Base-by-base conservation (phyloP, 2,329 filamentous ascomycete species). In the Penicillium sp. region DNA sequence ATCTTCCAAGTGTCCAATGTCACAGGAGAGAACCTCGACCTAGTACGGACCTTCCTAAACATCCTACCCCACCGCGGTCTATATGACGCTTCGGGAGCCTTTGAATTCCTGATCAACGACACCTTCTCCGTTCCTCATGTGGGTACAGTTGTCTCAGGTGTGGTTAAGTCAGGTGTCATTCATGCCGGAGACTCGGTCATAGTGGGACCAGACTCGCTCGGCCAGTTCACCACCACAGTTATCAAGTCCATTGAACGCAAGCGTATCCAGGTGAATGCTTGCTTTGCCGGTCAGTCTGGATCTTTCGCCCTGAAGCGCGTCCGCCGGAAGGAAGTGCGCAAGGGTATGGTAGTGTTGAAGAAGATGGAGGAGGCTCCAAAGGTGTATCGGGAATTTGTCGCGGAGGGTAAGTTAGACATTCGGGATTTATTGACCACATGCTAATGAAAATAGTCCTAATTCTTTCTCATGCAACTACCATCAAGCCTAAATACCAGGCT, bases 1-100 rank as follows among this genome's bases (percentile, higher is more conserved):
- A 89, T 99, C 62, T 99, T 99, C 78, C 92, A 97, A 70, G 92
- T 99, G 11, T 97, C 93, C 65, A 99, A 99, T 70, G 94, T 99
- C 33, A 97, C 94, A 0, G 94, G 94, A 45, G 85, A 95, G 74
- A 91, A 90, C 60, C 82, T 99, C 45, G 90, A 97, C 61, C 82
- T 97, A 5, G 92, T 99, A 5, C 88, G 93, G 53, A 90, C 88
- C 0, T 99, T 99, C 74, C 78, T 99, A 53, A 97, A 97, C 68
- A 96, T 97, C 60, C 82, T 99, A 4, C 94, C 94, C 1, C 92
- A 96, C 65, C 91, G 97, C 66, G 93, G 93, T 49, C 90, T 93
- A 60, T 97, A 97, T 73, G 90, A 97, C 71, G 82, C 87, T 19
- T 87, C 91, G 46, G 91, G 90, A 0, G 88, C 92, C 0, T 95